phyloP scores from a whole-genome alignment of 257 asterid species.

The Ehretia macrophylla region DNA sequence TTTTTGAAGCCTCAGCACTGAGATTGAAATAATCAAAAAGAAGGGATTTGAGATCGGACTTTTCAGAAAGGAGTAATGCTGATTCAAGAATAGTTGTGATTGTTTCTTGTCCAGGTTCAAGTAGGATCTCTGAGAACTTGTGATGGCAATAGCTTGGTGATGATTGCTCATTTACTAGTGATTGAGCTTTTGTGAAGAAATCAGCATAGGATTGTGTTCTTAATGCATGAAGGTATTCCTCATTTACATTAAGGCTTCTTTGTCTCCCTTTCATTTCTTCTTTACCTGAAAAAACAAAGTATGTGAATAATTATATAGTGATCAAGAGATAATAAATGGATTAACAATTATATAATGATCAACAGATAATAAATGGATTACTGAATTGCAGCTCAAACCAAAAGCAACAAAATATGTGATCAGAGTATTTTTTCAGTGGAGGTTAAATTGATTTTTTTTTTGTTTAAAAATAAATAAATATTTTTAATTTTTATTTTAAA shows the following conservation, averaged over 20 bases:
- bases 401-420: no score
- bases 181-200: slow-evolving; percentile 55
- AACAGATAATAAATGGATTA: no score
- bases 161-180: slow-evolving; percentile 28
- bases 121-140: slow-evolving; percentile 38
- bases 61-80: slow-evolving; percentile 18
- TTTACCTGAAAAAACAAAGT: slow-evolving; percentile 36
- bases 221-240: slow-evolving; percentile 61
- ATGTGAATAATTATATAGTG: neutral
- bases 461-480: no score
- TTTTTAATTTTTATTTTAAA: no score
- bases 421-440: no score
- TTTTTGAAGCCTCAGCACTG: slow-evolving; percentile 66
- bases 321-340: neutral
- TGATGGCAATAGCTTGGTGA: slow-evolving; percentile 13
- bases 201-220: slow-evolving; percentile 70
- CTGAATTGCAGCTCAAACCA: no score
- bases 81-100: slow-evolving; percentile 48
- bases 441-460: no score
- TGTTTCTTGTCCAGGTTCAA: slow-evolving; percentile 60
- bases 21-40: slow-evolving; percentile 47
- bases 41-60: slow-evolving; percentile 51
- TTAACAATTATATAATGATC: no score
- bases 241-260: slow-evolving; percentile 40
- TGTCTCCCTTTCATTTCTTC: slow-evolving; percentile 21